Evolutionary conservation across 2,329 filamentous ascomycete genomes (phyloP), one percentile per base, ranked within the genome.

Genomic region (Sporothrix pallida): DNA sequence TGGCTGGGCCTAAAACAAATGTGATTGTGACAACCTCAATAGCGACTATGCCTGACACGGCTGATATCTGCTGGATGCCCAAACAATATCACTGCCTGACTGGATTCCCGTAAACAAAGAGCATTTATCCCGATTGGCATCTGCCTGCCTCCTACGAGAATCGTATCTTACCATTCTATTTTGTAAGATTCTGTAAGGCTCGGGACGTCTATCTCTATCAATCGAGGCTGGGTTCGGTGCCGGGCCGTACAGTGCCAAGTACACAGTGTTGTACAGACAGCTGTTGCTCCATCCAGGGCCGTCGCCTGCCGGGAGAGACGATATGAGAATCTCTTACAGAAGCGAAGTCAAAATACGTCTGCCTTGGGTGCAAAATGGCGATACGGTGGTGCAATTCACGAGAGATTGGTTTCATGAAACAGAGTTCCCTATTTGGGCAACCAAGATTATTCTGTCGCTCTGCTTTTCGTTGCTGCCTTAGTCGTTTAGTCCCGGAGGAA

Each of bases 381-480:
- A 17, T 26, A 5, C 6, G 12, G 26, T 48, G 63, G 50, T 68
- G 15, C 20, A 12, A 68, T 31, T 1, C 8, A 2, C 3, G 20
- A 17, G 3, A 44, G 5, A 17, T 50, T n/a, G 5, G 44, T 9
- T 52, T 37, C 2, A n/a, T 5, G 20, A 17, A 13, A 20, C 6
- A n/a, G 46, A 23, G 50, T 23, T 20, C 15, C 48, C 48, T 15
- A 20, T 42, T 67, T 20, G 26, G 67, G 26, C 17, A 52, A 54
- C 15, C 3, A 62, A 26, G 3, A 70, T 46, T 26, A 31, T 7
- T 50, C 48, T 17, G 37, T n/a, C 31, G 9, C n/a, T 31, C 3
- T 20, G 6, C 4, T 9, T 62, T 71, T 62, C 42, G 31, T 60
- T 48, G 69, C 54, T 71, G 69, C 69, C 69, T 71, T 46, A 42